These are phyloP conservation scores for Huntiella bhutanensis DNA, from an alignment of 2,329 filamentous ascomycete species.

Conservation along the genomic window DNA sequence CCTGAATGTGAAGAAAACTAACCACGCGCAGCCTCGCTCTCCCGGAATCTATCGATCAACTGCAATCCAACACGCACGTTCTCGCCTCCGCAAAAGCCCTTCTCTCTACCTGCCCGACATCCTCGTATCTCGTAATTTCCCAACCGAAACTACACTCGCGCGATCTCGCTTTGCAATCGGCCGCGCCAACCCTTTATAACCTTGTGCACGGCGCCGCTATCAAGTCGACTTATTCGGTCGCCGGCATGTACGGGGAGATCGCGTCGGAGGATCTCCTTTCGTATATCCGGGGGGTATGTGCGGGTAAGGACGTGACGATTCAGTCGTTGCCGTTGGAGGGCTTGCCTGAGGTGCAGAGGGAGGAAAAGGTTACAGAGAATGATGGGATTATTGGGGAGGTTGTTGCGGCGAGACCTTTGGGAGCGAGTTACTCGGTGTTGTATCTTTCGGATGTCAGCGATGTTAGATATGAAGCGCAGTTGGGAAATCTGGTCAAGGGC, in stretches of 20 bases:
- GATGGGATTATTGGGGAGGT: slow-evolving; percentile 32
- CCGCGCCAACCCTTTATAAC: slow-evolving; percentile 29
- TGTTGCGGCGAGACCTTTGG: slow-evolving; percentile 21
- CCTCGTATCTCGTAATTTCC: slow-evolving; percentile 57
- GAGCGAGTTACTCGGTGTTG: slow-evolving; percentile 50
- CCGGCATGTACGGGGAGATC: slow-evolving; percentile 37
- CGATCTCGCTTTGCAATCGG: slow-evolving; percentile 36
- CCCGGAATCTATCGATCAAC: slow-evolving; percentile 20
- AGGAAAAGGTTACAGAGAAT: slow-evolving; percentile 4
- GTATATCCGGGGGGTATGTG: slow-evolving; percentile 30
- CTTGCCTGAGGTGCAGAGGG: slow-evolving; percentile 1
- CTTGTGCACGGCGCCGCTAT: slow-evolving; percentile 21
- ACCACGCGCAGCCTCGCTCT: slow-evolving; percentile 18
- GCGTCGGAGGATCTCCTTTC: slow-evolving; percentile 23
- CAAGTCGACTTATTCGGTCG: slow-evolving; percentile 27
- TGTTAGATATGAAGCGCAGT: slow-evolving; percentile 11
- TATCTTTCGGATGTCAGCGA: slow-evolving; percentile 42
- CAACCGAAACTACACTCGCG: slow-evolving; percentile 55
- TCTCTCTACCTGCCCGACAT: slow-evolving; percentile 50
- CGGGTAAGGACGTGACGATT: slow-evolving; percentile 10
- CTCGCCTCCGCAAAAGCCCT: slow-evolving; percentile 26
- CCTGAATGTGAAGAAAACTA: background rate
- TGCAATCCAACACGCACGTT: slow-evolving; percentile 28
- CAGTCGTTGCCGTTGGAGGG: slow-evolving; percentile 8
- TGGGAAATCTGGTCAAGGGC: slow-evolving; percentile 16